Evolutionary conservation across 495 filamentous ascomycete genomes (phyloP), one percentile per base, ranked within the genome.

Genomic region (Neurospora africana): DNA sequence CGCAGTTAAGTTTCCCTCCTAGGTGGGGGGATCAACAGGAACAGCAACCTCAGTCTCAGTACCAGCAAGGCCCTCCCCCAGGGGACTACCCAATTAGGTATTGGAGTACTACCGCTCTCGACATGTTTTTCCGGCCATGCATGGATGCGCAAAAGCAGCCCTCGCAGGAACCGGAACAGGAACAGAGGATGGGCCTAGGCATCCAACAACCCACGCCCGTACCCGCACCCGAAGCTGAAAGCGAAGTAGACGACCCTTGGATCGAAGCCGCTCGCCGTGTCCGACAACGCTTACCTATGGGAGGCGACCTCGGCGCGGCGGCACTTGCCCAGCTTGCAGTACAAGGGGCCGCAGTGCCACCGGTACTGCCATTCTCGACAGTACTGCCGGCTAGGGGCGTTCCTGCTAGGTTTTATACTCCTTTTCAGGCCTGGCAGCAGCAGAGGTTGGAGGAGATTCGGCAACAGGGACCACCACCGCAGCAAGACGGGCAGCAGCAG

Each of bases 1-100:
- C 65, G 3, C 69, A 68, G 3, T 19, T 77, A 1, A 27, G 69
- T 6, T 76, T 41, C 21, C 72, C 77, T 33, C 77, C 77, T 15
- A 27, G 36, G 38, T 69, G 73, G 71, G 5, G 70, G 15, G 68
- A 47, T 21, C 53, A 65, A 35, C 27, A 33, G 27, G 15, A 65
- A 65, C 53, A 65, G 53, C 53, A 33, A 61, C 53, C 53, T 9
- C 53, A 33, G 15, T 19, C 53, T 7, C 53, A 65, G 27, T 19
- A 65, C 1, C 27, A 65, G 15, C 53, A 65, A 65, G 15, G 5
- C 53, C 0, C 2, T 1, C 30, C 53, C 15, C 27, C 53, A 35
- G 30, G 15, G 15, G 27, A 65, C 15, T 33, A 65, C 6, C 53
- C 53, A 33, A 33, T 3, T 65, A 33, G 53, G 53, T 30, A 65